phyloP scores from a whole-genome alignment of 306 rosid genomes.

The Malus orientalis region DNA sequence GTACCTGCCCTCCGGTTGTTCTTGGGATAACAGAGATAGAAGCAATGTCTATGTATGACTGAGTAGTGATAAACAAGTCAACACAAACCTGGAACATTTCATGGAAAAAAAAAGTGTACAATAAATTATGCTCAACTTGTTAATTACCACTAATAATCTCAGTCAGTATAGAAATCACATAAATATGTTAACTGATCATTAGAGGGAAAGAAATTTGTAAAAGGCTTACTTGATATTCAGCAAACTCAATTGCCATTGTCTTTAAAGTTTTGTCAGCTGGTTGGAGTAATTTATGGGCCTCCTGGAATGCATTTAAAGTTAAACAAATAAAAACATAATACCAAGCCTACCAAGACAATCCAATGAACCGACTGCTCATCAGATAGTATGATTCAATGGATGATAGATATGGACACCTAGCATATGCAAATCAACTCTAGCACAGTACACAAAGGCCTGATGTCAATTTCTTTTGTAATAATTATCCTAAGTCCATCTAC shows the following conservation, averaged over 20 bases:
- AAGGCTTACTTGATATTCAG: constrained; percentile 75
- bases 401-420: neutral
- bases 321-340: neutral
- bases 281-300: constrained; percentile 92
- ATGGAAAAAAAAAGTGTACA: constrained; percentile 10
- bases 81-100: constrained; percentile 75
- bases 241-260: constrained; percentile 86
- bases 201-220: constrained; percentile 11
- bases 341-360: neutral
- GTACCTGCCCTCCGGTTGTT: constrained; percentile 99
- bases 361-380: neutral
- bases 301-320: constrained; percentile 37
- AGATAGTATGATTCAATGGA: neutral
- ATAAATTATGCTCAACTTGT: constrained; percentile 3
- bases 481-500: neutral
- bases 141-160: neutral
- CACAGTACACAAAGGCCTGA: neutral
- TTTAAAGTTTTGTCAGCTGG: constrained; percentile 81
- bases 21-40: constrained; percentile 82
- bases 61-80: constrained; percentile 84
- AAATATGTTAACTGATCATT: constrained; percentile 1
- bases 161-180: neutral
- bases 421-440: neutral
- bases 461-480: neutral
- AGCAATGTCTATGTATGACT: constrained; percentile 78